Evolutionary conservation across 2,329 filamentous ascomycete genomes (phyloP).

Genomic region (Dactylonectria macrodidyma): DNA sequence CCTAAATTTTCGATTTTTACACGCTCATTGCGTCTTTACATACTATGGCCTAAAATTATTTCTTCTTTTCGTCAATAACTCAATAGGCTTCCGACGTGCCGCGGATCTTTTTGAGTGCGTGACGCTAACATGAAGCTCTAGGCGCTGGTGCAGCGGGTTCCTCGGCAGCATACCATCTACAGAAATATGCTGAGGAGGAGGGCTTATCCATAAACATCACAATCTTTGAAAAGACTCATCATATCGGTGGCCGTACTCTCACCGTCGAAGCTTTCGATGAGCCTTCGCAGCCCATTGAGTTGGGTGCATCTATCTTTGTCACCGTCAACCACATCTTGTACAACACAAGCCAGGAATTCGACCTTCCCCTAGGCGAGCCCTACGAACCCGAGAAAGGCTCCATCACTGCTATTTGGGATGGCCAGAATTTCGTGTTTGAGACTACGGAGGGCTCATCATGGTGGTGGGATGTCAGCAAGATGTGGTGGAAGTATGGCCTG

Average conservation of each 20-base stretch:
- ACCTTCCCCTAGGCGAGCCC: slow-evolving; percentile 70
- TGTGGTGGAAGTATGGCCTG: slow-evolving; percentile 89
- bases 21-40: not conserved
- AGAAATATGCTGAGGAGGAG: slow-evolving; percentile 76
- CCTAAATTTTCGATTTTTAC: not conserved
- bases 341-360: slow-evolving; percentile 79
- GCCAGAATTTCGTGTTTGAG: slow-evolving; percentile 79
- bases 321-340: slow-evolving; percentile 86
- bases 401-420: slow-evolving; percentile 87
- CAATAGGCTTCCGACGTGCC: not conserved
- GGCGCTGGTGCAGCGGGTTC: slow-evolving; percentile 92
- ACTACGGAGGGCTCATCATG: slow-evolving; percentile 71
- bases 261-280: slow-evolving; percentile 85
- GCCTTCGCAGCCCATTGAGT: slow-evolving; percentile 78
- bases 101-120: too few relatives aligned
- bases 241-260: slow-evolving; percentile 88
- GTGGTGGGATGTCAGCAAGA: slow-evolving; percentile 86
- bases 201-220: slow-evolving; percentile 81
- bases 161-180: slow-evolving; percentile 87
- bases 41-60: not conserved
- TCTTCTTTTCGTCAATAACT: not conserved
- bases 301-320: slow-evolving; percentile 95
- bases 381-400: slow-evolving; percentile 64
- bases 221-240: slow-evolving; percentile 84
- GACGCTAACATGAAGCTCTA: slow-evolving; percentile 55